These are phyloP conservation scores for Amanita fuliginea DNA, from an alignment of 768 basidiomycete genomes.

Conservation along the genomic window DNA sequence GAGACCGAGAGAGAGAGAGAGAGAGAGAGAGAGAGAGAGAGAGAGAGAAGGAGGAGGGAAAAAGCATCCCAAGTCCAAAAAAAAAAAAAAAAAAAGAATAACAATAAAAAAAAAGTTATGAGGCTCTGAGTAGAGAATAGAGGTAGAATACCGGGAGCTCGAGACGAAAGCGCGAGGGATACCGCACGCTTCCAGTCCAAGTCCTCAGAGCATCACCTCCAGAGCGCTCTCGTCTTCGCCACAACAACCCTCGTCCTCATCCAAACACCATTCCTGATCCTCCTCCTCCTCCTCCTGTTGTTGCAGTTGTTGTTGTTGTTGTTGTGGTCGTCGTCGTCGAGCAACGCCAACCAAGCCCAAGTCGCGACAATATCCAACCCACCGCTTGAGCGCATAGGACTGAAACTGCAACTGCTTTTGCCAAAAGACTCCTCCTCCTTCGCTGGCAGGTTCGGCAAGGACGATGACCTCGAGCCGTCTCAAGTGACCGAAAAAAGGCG, in stretches of 20 bases:
- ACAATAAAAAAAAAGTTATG: too few species aligned
- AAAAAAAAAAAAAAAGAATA: neutral
- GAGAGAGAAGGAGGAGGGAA: too few species aligned
- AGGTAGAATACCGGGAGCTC: neutral
- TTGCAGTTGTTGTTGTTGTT: too few species aligned
- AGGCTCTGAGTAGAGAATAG: too few species aligned
- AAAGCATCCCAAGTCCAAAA: too few species aligned
- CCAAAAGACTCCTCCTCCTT: neutral
- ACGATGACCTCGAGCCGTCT: neutral
- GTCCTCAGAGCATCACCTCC: neutral
- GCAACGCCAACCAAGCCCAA: constrained; percentile 22
- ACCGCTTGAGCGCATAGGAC: constrained; percentile 26
- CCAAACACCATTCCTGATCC: neutral
- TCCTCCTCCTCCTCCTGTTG: neutral
- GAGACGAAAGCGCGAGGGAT: neutral
- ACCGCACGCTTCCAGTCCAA: neutral
- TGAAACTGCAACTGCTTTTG: constrained; percentile 24
- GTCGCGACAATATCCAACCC: constrained; percentile 41
- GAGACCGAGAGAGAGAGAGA: too few species aligned
- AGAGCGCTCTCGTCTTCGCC: neutral
- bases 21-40: too few species aligned
- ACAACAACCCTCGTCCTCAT: neutral
- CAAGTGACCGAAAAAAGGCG: constrained; percentile 23
- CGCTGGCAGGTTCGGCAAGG: neutral
- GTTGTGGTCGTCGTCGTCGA: neutral